phyloP scores from a whole-genome alignment of 371 early-diverging fungal genomes.

The Choanephora cucurbitarum region DNA sequence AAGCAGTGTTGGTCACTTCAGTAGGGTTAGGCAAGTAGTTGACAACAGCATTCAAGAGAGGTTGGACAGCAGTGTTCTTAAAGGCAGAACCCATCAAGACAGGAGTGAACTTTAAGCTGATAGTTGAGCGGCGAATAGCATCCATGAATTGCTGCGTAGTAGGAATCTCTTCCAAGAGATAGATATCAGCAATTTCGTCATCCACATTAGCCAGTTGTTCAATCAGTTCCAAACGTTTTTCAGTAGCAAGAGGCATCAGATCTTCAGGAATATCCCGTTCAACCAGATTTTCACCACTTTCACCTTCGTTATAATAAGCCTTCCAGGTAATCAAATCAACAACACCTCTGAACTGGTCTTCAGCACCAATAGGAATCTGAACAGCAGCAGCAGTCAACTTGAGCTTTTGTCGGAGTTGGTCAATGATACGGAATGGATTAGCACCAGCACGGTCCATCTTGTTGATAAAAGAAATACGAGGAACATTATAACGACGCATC shows the following conservation, averaged over 20 bases:
- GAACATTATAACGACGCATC: constrained; percentile 89
- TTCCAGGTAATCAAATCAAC: constrained; percentile 89
- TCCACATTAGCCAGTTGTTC: constrained; percentile 86
- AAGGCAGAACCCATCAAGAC: constrained; percentile 90
- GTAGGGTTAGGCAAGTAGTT: constrained; percentile 79
- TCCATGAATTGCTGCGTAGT: constrained; percentile 67
- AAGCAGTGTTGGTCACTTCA: constrained; percentile 75
- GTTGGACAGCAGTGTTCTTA: constrained; percentile 85
- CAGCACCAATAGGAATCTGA: constrained; percentile 94
- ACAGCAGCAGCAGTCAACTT: constrained; percentile 89
- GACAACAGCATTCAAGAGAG: constrained; percentile 75
- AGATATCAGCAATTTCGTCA: constrained; percentile 85
- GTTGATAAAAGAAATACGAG: constrained; percentile 88
- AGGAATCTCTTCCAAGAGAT: constrained; percentile 75
- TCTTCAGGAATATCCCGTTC: constrained; percentile 81
- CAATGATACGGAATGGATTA: constrained; percentile 91
- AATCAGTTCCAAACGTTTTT: constrained; percentile 80
- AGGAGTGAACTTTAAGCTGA: constrained; percentile 79
- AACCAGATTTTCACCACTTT: constrained; percentile 75
- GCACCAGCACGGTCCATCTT: constrained; percentile 95
- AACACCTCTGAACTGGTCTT: constrained; percentile 89
- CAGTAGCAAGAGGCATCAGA: constrained; percentile 67
- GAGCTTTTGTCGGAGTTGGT: constrained; percentile 88
- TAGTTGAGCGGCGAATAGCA: constrained; percentile 82
- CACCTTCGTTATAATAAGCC: constrained; percentile 90